Percentiles rank a stretch among this genome's conserved stretches.
Evolutionary conservation across 495 filamentous ascomycete species (phyloP).

Genomic region (Pseudoneurospora amorphoporcata): DNA sequence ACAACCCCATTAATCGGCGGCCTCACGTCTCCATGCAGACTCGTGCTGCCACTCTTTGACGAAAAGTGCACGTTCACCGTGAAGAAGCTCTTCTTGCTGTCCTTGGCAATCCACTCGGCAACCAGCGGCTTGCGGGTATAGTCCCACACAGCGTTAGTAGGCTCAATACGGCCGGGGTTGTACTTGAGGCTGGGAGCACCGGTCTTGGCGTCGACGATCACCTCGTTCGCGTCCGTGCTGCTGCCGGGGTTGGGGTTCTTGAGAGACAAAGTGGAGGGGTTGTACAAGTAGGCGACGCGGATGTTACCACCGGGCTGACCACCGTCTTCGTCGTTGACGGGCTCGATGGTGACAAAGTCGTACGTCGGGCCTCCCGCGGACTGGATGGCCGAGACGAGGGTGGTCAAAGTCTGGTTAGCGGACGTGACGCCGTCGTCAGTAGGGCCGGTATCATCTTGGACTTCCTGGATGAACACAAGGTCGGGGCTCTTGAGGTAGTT

Average conservation of each 20-base stretch:
- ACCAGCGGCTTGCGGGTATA: slow-evolving; percentile 47
- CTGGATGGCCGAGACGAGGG: slow-evolving; percentile 33
- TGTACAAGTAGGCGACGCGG: slow-evolving; percentile 52
- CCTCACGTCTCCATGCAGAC: slow-evolving; percentile 44
- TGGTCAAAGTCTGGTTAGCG: slow-evolving; percentile 36
- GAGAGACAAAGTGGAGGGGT: slow-evolving; percentile 37
- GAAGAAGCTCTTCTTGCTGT: slow-evolving; percentile 35
- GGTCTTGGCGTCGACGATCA: slow-evolving; percentile 31
- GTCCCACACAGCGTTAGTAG: slow-evolving; percentile 40
- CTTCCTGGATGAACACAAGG: slow-evolving; percentile 49
- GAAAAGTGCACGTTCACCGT: slow-evolving; percentile 52
- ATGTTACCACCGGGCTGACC: slow-evolving; percentile 56
- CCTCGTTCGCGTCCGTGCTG: slow-evolving; percentile 32
- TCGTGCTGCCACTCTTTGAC: slow-evolving; percentile 46
- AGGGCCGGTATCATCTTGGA: slow-evolving; percentile 48
- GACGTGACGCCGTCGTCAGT: slow-evolving; percentile 39
- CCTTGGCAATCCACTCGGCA: slow-evolving; percentile 43
- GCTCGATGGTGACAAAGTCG: slow-evolving; percentile 38
- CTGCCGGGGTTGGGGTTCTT: slow-evolving; percentile 37
- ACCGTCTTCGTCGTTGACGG: slow-evolving; percentile 40
- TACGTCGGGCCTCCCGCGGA: slow-evolving; percentile 30
- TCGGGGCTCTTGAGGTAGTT: slow-evolving; percentile 42
- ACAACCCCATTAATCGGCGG: slow-evolving; percentile 53
- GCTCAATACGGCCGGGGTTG: slow-evolving; percentile 52
- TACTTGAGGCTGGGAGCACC: slow-evolving; percentile 29